A percentile compares a stretch with the other conserved stretches of the same genome.
These are phyloP conservation scores for Corylus americana DNA, from an alignment of 306 rosid genomes.

Conservation along the genomic window DNA sequence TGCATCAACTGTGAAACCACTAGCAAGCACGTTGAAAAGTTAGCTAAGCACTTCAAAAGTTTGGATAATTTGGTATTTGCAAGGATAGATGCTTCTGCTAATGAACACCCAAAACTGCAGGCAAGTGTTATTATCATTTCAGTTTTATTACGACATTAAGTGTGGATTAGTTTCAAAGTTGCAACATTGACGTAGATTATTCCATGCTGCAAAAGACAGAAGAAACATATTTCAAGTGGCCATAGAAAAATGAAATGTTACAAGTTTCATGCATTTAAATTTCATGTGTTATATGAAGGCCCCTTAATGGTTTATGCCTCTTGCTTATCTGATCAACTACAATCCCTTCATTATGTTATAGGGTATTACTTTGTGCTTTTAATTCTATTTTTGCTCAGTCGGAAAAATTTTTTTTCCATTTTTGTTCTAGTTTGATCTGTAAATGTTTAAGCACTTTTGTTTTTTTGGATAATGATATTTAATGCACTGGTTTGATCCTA, in stretches of 20 bases:
- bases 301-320: not conserved
- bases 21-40: slow-evolving; percentile 77
- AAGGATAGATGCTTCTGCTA: slow-evolving; percentile 72
- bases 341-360: not conserved
- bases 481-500: not conserved
- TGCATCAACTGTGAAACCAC: slow-evolving; percentile 80
- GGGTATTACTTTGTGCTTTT: not conserved
- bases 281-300: not conserved
- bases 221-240: not conserved
- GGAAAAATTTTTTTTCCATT: not conserved
- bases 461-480: not conserved
- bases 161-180: not conserved
- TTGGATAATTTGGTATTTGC: slow-evolving; percentile 58
- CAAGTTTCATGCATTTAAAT: not conserved
- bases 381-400: not conserved
- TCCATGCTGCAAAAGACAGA: not conserved
- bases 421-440: not conserved
- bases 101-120: slow-evolving; percentile 85
- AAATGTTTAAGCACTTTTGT: not conserved
- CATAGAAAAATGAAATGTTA: not conserved
- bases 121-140: slow-evolving; percentile 41
- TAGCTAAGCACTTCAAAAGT: slow-evolving; percentile 91
- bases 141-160: not conserved
- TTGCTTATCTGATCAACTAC: not conserved
- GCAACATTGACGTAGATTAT: not conserved